Percentiles rank a stretch among this genome's conserved stretches.
Evolutionary conservation across 305 asterid species (phyloP).

Genomic region (Fraxinus velutina): DNA sequence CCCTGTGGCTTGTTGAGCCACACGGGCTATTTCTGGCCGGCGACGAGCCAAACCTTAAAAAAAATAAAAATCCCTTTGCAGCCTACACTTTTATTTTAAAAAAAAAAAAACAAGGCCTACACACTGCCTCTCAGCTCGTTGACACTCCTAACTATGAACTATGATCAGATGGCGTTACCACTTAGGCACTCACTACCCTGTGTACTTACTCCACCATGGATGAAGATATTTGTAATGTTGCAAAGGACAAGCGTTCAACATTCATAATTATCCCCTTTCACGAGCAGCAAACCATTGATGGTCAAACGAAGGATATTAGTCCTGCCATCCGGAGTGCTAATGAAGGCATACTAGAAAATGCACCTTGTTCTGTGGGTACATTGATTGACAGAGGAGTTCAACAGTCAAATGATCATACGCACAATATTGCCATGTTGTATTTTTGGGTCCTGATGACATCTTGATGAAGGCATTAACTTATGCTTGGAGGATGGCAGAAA

Average conservation of each 20-base stretch:
- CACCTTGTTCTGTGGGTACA: constrained; percentile 86
- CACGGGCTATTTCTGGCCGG: no score
- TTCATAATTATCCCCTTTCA: constrained; percentile 73
- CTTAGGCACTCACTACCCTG: constrained; percentile 67
- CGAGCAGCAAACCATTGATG: constrained; percentile 42
- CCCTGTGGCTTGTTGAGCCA: no score
- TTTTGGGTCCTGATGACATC: constrained; percentile 78
- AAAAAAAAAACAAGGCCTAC: no score
- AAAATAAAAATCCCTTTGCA: no score
- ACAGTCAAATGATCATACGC: constrained; percentile 38
- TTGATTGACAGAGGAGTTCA: constrained; percentile 51
- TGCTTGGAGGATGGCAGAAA: constrained; percentile 75
- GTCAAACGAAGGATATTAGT: constrained; percentile 68
- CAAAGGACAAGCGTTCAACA: constrained; percentile 62
- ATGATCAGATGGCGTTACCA: constrained; percentile 61
- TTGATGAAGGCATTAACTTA: constrained; percentile 57
- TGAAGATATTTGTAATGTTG: constrained; percentile 69
- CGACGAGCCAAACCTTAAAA: no score
- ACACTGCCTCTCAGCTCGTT: no score
- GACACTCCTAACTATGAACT: constrained; percentile 32
- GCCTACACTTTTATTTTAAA: no score
- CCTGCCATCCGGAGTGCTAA: constrained; percentile 59
- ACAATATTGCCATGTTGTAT: constrained; percentile 48
- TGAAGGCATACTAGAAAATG: constrained; percentile 59
- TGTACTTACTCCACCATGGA: constrained; percentile 71